Conservation (phyloP, 2,329 filamentous ascomycete species). For the Ophioceras dolichostomum region DNA sequence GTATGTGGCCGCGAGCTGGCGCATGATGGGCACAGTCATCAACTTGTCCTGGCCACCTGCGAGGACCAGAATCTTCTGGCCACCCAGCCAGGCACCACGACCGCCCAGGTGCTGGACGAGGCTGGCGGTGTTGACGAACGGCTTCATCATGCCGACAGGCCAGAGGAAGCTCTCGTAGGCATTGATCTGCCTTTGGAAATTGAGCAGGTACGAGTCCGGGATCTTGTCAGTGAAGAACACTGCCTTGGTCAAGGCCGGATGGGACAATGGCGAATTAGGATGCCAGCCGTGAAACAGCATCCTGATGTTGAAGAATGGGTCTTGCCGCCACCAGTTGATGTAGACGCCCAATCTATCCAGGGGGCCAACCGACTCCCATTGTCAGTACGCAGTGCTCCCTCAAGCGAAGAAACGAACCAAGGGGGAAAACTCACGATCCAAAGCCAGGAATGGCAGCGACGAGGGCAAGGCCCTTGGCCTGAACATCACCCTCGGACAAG, state of each 20-base stretch:
- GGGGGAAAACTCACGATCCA: constrained; percentile 26
- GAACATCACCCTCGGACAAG: constrained; percentile 24
- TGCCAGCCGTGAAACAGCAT: constrained; percentile 33
- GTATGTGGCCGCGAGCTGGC: constrained; percentile 25
- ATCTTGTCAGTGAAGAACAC: constrained; percentile 37
- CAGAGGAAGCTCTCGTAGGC: constrained; percentile 40
- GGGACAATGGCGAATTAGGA: constrained; percentile 38
- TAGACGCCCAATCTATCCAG: constrained; percentile 22
- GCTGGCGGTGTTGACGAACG: constrained; percentile 15
- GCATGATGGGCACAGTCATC: constrained; percentile 23
- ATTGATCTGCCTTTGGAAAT: constrained; percentile 28
- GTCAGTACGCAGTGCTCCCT: no score
- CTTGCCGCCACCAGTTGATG: constrained; percentile 29
- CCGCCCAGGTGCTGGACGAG: constrained; percentile 18
- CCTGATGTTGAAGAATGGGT: constrained; percentile 35
- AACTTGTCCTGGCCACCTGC: constrained; percentile 26
- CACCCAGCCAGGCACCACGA: constrained; percentile 1
- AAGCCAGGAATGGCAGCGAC: constrained; percentile 33
- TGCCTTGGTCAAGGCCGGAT: constrained; percentile 30
- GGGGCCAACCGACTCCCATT: no score
- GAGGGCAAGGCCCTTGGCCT: constrained; percentile 30
- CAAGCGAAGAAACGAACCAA: background rate
- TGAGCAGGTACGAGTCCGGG: constrained; percentile 22
- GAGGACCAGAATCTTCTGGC: constrained; percentile 23
- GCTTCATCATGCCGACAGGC: constrained; percentile 32